These are phyloP conservation scores for Leccinum aurantiacum DNA, from an alignment of 768 basidiomycete species.

Conservation along the genomic window DNA sequence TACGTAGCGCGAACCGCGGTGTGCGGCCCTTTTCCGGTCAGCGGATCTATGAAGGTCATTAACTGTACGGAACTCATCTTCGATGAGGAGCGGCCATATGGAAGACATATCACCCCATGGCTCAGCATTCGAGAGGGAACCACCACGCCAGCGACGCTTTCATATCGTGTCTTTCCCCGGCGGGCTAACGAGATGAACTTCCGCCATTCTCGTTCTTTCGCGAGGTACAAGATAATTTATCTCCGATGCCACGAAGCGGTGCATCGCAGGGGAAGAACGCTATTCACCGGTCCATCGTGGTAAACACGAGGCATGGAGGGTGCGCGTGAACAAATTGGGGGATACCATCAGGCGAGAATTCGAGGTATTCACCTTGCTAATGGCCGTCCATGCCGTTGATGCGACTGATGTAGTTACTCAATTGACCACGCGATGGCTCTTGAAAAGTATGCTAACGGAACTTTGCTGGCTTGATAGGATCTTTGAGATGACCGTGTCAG, in stretches of 20 bases:
- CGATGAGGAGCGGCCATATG: not conserved
- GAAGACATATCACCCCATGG: not conserved
- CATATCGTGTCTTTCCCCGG: conserved; percentile 14
- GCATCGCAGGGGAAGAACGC: conserved; percentile 24
- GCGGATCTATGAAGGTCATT: conserved; percentile 14
- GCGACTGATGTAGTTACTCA: conserved; percentile 5
- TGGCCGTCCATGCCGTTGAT: conserved; percentile 10
- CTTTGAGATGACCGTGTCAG: conserved; percentile 16
- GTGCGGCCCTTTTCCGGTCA: conserved; percentile 10
- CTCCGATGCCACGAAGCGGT: conserved; percentile 30
- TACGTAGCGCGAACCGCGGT: conserved; percentile 21
- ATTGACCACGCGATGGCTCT: conserved; percentile 3
- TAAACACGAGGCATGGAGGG: conserved; percentile 31
- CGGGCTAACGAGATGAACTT: conserved; percentile 18
- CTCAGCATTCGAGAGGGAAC: conserved; percentile 3
- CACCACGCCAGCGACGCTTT: conserved; percentile 3
- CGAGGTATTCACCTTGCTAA: conserved; percentile 12
- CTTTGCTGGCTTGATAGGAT: conserved; percentile 15
- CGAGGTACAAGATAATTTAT: conserved; percentile 25
- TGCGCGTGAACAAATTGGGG: conserved; percentile 17
- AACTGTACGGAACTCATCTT: conserved; percentile 12
- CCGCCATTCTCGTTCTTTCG: conserved; percentile 18
- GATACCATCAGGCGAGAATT: conserved; percentile 10
- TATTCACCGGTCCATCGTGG: conserved; percentile 31
- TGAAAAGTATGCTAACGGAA: not conserved